These are phyloP conservation scores for Plantago coronopus DNA, from an alignment of 305 asterid genomes.

Conservation along the genomic window DNA sequence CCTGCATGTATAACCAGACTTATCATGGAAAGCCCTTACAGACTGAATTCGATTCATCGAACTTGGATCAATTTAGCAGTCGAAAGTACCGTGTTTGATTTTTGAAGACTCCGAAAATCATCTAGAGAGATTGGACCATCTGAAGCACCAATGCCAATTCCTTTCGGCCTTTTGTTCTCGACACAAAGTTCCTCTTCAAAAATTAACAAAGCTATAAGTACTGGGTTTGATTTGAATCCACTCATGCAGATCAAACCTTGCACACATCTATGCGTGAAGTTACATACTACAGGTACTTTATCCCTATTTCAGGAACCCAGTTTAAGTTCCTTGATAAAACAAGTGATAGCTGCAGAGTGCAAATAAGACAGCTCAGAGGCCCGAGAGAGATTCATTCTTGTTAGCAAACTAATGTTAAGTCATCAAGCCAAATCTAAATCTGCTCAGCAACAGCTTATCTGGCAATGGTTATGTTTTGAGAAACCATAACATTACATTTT, in stretches of 20 bases:
- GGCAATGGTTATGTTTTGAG: neutral
- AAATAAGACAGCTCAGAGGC: neutral
- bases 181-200: constrained; percentile 57
- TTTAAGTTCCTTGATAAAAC: neutral
- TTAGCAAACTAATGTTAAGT: neutral
- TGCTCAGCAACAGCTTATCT: neutral
- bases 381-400: neutral
- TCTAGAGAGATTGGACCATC: constrained; percentile 93
- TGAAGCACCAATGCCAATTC: constrained; percentile 88
- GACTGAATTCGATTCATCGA: constrained; percentile 3
- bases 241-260: constrained; percentile 1
- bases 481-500: too few species aligned
- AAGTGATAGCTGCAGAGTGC: constrained; percentile 11
- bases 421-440: neutral
- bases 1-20: constrained; percentile 41
- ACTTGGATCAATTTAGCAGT: constrained; percentile 13
- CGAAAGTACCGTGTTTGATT: constrained; percentile 71
- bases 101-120: constrained; percentile 88
- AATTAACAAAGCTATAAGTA: constrained; percentile 25
- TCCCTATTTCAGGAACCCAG: neutral
- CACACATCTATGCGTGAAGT: constrained; percentile 10
- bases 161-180: constrained; percentile 80
- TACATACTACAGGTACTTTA: neutral
- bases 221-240: constrained; percentile 13
- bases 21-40: constrained; percentile 16